Evolutionary conservation across 2,329 filamentous ascomycete species (phyloP), one percentile per base, ranked within the genome.

Genomic region (Botryotinia convoluta): DNA sequence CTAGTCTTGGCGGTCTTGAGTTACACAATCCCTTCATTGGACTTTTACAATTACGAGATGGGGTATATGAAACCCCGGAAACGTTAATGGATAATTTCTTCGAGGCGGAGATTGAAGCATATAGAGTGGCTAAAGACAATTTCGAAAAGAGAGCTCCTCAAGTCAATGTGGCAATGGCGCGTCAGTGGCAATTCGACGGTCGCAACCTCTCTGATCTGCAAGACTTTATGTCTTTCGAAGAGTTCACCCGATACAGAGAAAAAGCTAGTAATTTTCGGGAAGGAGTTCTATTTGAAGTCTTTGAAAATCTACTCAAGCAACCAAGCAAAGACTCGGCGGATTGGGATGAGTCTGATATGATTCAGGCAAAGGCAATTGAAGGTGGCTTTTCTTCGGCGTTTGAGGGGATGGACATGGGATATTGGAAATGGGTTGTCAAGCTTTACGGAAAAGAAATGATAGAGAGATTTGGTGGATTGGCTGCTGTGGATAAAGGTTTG

Each of bases 11-110:
- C 39, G 83, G 83, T 1, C 78, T 85, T 1, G 83, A 82, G 35
- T 77, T 85, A 16, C 79, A 82, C 39, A 84, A 83, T 74, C 82
- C 82, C 37, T 78, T 86, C 60, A 82, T 87, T 29, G 76, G 76
- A 32, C 76, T 82, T 4, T 74, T 77, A 37, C 81, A 79, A 64
- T 60, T 78, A 35, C 78, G 79, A 32, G 77, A 80, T 64, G 64
- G 71, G 18, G 78, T 80, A 22, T 73, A 72, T 68, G 74, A 78
- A 65, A 51, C 76, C 77, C 80, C 78, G 35, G 75, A 71, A 65
- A 77, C 76, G 39, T 74, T 69, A 29, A 73, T 83, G 20, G 76
- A 79, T 35, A 73, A 79, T 8, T 79, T 79, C 32, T 74, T 81
- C 32, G 78, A 82, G 48, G 74, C 76, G 1, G 83, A 84, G 68